Conservation (phyloP, 2,329 filamentous ascomycete genomes). For the Fusarium xyrophilum region DNA sequence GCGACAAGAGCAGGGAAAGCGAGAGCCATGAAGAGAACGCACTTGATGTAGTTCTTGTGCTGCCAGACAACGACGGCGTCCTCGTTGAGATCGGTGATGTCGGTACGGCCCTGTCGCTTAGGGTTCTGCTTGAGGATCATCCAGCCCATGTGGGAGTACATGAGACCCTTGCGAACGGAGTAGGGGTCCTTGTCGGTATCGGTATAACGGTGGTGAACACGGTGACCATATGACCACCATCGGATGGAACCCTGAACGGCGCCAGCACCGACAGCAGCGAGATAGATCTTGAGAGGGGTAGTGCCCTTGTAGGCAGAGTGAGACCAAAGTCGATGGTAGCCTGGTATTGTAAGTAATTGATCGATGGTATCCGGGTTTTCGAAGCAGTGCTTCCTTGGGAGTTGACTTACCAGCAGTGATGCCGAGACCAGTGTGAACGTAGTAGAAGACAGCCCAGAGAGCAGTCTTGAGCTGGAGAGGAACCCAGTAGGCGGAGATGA, state of each 20-base stretch:
- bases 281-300: constrained; percentile 78
- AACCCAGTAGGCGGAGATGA: constrained; percentile 78
- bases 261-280: constrained; percentile 81
- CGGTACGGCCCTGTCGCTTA: constrained; percentile 84
- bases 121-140: constrained; percentile 95
- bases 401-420: constrained; percentile 72
- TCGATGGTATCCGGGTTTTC: neutral
- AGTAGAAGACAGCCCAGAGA: constrained; percentile 77
- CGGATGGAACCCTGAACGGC: constrained; percentile 85
- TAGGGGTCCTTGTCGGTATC: constrained; percentile 93
- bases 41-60: constrained; percentile 85
- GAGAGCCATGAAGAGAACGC: constrained; percentile 78
- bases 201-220: constrained; percentile 89
- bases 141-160: constrained; percentile 83
- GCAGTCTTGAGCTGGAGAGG: constrained; percentile 75
- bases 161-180: constrained; percentile 85
- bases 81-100: constrained; percentile 88
- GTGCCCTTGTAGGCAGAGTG: constrained; percentile 83
- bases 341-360: constrained; percentile 22
- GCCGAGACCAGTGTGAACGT: constrained; percentile 83
- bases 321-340: constrained; percentile 77
- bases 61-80: constrained; percentile 87
- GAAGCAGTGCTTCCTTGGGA: neutral
- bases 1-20: constrained; percentile 77
- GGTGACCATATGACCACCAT: constrained; percentile 89